Conservation (phyloP, 768 basidiomycete species). For the Termitomyces sp. region DNA sequence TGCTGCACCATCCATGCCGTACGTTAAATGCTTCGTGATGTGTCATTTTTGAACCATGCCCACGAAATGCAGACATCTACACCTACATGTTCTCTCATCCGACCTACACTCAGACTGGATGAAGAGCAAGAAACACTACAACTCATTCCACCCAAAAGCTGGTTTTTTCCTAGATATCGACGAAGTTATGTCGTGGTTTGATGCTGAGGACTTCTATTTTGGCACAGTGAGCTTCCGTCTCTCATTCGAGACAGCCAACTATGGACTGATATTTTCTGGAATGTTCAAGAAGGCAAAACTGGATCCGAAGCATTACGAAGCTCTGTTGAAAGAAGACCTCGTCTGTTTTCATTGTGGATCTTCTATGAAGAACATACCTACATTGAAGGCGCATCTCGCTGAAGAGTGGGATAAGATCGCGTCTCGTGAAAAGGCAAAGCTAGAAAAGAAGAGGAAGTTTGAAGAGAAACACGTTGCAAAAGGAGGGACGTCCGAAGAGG, state of each 20-base stretch:
- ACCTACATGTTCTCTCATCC: slow-evolving; percentile 80
- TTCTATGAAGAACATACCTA: slow-evolving; percentile 65
- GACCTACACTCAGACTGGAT: slow-evolving; percentile 66
- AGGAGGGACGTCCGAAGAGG: slow-evolving; percentile 1
- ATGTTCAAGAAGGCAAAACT: slow-evolving; percentile 46
- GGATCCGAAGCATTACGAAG: slow-evolving; percentile 51
- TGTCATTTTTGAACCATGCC: neutral
- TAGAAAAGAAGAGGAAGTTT: slow-evolving; percentile 37
- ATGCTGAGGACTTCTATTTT: slow-evolving; percentile 54
- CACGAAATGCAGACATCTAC: slow-evolving; percentile 54
- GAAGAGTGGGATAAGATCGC: slow-evolving; percentile 61
- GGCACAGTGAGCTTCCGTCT: slow-evolving; percentile 35
- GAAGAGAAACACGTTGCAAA: slow-evolving; percentile 17
- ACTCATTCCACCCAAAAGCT: slow-evolving; percentile 80
- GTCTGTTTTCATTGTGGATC: slow-evolving; percentile 67
- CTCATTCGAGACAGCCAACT: neutral
- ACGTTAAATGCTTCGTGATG: slow-evolving; percentile 23
- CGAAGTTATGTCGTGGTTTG: slow-evolving; percentile 81
- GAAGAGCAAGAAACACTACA: slow-evolving; percentile 90
- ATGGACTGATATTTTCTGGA: neutral
- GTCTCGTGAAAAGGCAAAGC: slow-evolving; percentile 34
- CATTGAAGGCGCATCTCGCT: slow-evolving; percentile 70
- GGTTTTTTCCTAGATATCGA: slow-evolving; percentile 81
- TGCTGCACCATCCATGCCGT: slow-evolving; percentile 83
- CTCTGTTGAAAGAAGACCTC: slow-evolving; percentile 61